Evolutionary conservation across 148 eudicot species (phyloP).

Genomic region (Pouteria glomerata): DNA sequence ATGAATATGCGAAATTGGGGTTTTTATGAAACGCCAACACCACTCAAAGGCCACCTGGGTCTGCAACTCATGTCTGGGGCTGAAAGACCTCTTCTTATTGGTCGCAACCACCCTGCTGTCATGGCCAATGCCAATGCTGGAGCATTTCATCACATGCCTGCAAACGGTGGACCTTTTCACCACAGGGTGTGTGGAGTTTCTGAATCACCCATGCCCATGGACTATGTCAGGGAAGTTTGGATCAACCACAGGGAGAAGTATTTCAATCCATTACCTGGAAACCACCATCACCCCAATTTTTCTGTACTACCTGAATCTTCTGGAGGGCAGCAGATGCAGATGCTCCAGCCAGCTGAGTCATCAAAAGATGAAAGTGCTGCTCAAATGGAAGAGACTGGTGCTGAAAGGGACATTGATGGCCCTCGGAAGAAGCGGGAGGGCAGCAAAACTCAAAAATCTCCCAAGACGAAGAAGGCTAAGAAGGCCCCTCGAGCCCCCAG

Average conservation of each 20-base stretch:
- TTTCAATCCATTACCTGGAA: neutral
- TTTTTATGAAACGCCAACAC: constrained; percentile 7
- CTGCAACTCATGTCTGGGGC: constrained; percentile 16
- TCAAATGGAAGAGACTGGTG: constrained; percentile 15
- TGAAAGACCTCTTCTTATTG: constrained; percentile 5
- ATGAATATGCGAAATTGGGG: constrained; percentile 16
- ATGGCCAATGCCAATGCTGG: constrained; percentile 6
- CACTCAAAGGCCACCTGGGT: constrained; percentile 12
- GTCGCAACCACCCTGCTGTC: neutral
- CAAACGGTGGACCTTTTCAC: neutral
- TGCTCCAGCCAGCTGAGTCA: constrained; percentile 14
- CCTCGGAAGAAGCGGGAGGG: constrained; percentile 18
- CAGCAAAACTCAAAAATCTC: constrained; percentile 5
- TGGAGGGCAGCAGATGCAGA: constrained; percentile 19
- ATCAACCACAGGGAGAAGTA: constrained; percentile 10
- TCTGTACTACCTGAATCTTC: constrained; percentile 8
- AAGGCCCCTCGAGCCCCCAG: neutral
- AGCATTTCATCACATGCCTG: constrained; percentile 9
- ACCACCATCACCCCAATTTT: constrained; percentile 10
- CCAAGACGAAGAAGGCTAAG: constrained; percentile 20
- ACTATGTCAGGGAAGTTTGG: constrained; percentile 15
- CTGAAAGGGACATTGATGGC: neutral
- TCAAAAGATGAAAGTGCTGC: constrained; percentile 10
- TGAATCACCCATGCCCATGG: constrained; percentile 14
- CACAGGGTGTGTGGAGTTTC: constrained; percentile 7